phyloP scores from a whole-genome alignment of 441 rosid species.

The Pelargonium cotyledonis region DNA sequence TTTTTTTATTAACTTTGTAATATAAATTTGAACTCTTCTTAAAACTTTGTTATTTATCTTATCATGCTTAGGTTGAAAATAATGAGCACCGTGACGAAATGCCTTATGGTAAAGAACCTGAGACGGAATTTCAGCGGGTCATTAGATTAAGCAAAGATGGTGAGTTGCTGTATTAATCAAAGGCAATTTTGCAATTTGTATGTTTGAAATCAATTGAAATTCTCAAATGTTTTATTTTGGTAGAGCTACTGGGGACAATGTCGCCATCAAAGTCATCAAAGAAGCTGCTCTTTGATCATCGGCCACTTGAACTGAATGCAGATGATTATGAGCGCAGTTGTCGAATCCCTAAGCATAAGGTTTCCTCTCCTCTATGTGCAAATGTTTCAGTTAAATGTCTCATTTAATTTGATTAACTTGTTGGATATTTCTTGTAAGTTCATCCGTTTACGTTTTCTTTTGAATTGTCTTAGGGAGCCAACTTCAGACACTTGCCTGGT shows the following conservation, averaged over 20 bases:
- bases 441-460: background rate
- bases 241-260: constrained; percentile 31
- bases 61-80: constrained; percentile 42
- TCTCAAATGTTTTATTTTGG: background rate
- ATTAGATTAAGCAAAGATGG: constrained; percentile 52
- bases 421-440: background rate
- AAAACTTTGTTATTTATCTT: background rate
- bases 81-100: constrained; percentile 46
- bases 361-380: constrained; percentile 3
- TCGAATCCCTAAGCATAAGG: constrained; percentile 62
- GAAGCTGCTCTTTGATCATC: constrained; percentile 46
- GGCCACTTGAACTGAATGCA: constrained; percentile 40
- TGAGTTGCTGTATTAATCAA: constrained; percentile 16
- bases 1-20: background rate
- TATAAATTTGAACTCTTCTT: too few relatives aligned
- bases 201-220: background rate
- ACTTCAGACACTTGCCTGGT: constrained; percentile 70
- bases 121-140: constrained; percentile 46
- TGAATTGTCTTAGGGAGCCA: constrained; percentile 42
- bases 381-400: background rate
- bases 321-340: constrained; percentile 58
- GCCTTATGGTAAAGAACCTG: constrained; percentile 38
- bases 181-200: background rate
- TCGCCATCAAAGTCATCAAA: constrained; percentile 6
- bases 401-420: background rate